phyloP scores from a whole-genome alignment of 768 basidiomycete species.

The Xerocomus potaroensis region DNA sequence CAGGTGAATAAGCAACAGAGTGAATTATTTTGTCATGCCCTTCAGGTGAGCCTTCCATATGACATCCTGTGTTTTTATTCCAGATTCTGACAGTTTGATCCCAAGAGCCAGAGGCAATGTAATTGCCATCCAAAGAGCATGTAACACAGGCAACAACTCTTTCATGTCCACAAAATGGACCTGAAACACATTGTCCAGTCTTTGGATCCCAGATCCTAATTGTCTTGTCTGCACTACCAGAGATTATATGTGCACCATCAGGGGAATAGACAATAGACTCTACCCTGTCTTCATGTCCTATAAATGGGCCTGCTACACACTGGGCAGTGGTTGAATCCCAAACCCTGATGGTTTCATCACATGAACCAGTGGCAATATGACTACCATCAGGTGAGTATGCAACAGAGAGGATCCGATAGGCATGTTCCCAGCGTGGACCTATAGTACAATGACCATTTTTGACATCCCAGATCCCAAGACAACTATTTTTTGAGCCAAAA shows the following conservation, averaged over 20 bases:
- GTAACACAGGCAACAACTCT: too few relatives aligned
- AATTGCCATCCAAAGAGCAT: too few relatives aligned
- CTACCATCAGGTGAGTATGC: constrained; percentile 23
- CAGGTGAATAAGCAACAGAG: too few relatives aligned
- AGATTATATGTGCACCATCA: constrained; percentile 21
- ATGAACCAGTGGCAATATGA: constrained; percentile 15
- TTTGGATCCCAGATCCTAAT: too few relatives aligned
- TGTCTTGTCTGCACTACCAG: too few relatives aligned
- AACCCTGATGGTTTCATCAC: constrained; percentile 18
- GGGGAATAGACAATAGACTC: constrained; percentile 23
- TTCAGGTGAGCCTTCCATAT: too few relatives aligned
- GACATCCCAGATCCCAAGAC: constrained; percentile 17
- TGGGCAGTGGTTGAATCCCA: constrained; percentile 17
- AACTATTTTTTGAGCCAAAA: constrained; percentile 10
- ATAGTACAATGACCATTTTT: constrained; percentile 5
- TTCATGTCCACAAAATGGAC: too few relatives aligned
- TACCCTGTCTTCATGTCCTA: constrained; percentile 7
- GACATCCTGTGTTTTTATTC: too few relatives aligned
- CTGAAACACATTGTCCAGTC: too few relatives aligned
- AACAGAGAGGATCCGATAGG: background rate
- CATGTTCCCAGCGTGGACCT: constrained; percentile 9
- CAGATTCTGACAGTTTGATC: too few relatives aligned
- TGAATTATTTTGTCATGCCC: too few relatives aligned
- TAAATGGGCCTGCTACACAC: constrained; percentile 2
- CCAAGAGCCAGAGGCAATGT: too few relatives aligned